Evolutionary conservation across 164 flowering plant genomes (phyloP).

Genomic region (Protea cynaroides): DNA sequence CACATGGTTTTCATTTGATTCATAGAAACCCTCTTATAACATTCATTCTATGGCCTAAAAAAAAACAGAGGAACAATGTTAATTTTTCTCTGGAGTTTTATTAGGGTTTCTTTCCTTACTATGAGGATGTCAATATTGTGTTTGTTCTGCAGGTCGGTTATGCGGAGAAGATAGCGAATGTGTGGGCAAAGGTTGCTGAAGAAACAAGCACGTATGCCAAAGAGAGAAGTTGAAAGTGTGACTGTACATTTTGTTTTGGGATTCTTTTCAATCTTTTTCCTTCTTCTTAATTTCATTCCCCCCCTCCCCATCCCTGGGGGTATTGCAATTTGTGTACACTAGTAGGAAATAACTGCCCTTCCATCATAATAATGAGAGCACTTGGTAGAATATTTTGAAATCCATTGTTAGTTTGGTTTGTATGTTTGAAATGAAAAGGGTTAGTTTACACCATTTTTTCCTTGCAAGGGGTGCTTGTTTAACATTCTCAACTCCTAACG

Average conservation of each 20-base stretch:
- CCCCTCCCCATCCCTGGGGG: no score
- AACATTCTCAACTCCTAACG: background rate
- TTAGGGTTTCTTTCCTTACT: background rate
- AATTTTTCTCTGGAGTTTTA: background rate
- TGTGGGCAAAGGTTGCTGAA: conserved; percentile 79
- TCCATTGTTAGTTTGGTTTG: background rate
- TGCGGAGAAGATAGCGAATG: conserved; percentile 80
- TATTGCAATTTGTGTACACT: conserved; percentile 12
- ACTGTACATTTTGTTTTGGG: conserved; percentile 19
- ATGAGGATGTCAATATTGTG: background rate
- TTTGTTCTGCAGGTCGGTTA: conserved; percentile 62
- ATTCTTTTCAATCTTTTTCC: background rate
- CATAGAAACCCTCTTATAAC: no score
- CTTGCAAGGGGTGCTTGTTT: background rate
- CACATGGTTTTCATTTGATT: no score
- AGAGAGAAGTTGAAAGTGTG: conserved; percentile 34
- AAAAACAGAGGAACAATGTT: background rate
- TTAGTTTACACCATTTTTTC: no score
- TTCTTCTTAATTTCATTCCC: background rate
- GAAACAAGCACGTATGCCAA: conserved; percentile 62
- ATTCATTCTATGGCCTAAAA: no score
- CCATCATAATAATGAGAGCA: background rate
- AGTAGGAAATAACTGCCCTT: conserved; percentile 1
- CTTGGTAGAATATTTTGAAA: conserved; percentile 2
- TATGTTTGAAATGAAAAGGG: background rate